A percentile compares a stretch with the other conserved stretches of the same genome.
These are phyloP conservation scores for Pholiota adiposa DNA, from an alignment of 1,284 basidiomycete species.

Conservation along the genomic window DNA sequence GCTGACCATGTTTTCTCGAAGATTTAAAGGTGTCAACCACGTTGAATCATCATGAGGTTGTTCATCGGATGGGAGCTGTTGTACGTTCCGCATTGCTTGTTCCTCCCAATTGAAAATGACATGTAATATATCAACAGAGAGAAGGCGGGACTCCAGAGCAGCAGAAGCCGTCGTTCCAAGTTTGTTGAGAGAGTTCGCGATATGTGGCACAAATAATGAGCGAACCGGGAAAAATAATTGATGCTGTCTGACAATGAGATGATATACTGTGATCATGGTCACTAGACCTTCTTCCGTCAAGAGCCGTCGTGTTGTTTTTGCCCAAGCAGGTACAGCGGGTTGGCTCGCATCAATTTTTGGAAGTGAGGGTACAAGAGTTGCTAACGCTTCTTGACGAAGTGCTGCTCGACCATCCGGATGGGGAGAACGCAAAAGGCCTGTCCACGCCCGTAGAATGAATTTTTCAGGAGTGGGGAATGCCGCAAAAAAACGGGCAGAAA, in stretches of 20 bases:
- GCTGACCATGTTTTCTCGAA: conserved; percentile 91
- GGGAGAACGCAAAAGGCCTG: conserved; percentile 85
- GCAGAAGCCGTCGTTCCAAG: conserved; percentile 81
- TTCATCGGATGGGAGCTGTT: conserved; percentile 11
- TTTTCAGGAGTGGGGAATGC: conserved; percentile 92
- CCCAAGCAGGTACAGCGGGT: conserved; percentile 82
- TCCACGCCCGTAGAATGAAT: conserved; percentile 95
- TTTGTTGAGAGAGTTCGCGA: conserved; percentile 89
- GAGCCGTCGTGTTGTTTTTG: conserved; percentile 84
- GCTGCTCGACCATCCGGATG: conserved; percentile 82
- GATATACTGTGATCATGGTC: conserved; percentile 89
- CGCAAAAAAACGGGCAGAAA: conserved; percentile 94
- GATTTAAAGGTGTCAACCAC: conserved; percentile 81
- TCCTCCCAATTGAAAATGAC: conserved; percentile 91
- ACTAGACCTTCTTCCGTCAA: conserved; percentile 91
- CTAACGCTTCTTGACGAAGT: conserved; percentile 85
- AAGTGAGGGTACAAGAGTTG: conserved; percentile 90
- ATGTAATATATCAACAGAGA: conserved; percentile 86
- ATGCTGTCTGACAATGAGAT: conserved; percentile 91
- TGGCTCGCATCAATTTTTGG: conserved; percentile 62
- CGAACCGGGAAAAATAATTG: conserved; percentile 94
- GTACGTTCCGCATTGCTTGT: conserved; percentile 40
- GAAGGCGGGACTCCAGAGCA: conserved; percentile 79
- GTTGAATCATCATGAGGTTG: conserved; percentile 27
- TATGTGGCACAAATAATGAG: conserved; percentile 94